A percentile compares a stretch with the other conserved stretches of the same genome.
Evolutionary conservation across 352 stramenopile species (phyloP).

Genomic region (Phytopythium vexans): DNA sequence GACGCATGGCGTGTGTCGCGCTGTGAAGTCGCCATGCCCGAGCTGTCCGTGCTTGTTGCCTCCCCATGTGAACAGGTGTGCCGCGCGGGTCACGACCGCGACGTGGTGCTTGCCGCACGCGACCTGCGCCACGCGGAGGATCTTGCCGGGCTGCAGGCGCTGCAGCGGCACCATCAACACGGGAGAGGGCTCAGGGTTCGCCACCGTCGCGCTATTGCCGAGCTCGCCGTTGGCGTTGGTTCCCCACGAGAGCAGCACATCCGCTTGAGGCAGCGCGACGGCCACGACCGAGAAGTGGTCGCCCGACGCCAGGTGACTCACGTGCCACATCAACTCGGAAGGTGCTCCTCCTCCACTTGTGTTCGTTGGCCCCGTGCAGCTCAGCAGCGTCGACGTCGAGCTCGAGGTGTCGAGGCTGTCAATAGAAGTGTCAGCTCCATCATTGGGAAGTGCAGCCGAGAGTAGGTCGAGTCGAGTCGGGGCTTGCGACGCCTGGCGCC

Average conservation of each 20-base stretch:
- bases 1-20: slow-evolving; percentile 36
- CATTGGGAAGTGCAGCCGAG: slow-evolving; percentile 1
- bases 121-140: slow-evolving; percentile 37
- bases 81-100: slow-evolving; percentile 53
- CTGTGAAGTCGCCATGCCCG: slow-evolving; percentile 51
- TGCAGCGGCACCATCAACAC: slow-evolving; percentile 32
- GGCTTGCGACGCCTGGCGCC: slow-evolving; percentile 30
- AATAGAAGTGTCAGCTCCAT: not conserved
- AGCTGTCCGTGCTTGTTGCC: slow-evolving; percentile 76
- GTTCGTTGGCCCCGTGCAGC: not conserved
- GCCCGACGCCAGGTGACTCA: slow-evolving; percentile 55
- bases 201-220: slow-evolving; percentile 39
- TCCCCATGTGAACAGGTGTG: slow-evolving; percentile 70
- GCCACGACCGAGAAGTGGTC: slow-evolving; percentile 60
- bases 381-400: not conserved
- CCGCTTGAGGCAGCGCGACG: slow-evolving; percentile 31
- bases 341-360: not conserved
- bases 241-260: slow-evolving; percentile 48
- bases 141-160: slow-evolving; percentile 22
- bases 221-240: slow-evolving; percentile 58
- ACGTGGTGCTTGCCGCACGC: slow-evolving; percentile 75
- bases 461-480: slow-evolving; percentile 30
- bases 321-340: slow-evolving; percentile 22
- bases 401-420: not conserved
- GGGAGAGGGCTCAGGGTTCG: slow-evolving; percentile 29